Percentiles rank a stretch among this genome's conserved stretches.
These are phyloP conservation scores for Neotropicomus parvogracilis DNA, from an alignment of 1,284 basidiomycete species.

Conservation along the genomic window DNA sequence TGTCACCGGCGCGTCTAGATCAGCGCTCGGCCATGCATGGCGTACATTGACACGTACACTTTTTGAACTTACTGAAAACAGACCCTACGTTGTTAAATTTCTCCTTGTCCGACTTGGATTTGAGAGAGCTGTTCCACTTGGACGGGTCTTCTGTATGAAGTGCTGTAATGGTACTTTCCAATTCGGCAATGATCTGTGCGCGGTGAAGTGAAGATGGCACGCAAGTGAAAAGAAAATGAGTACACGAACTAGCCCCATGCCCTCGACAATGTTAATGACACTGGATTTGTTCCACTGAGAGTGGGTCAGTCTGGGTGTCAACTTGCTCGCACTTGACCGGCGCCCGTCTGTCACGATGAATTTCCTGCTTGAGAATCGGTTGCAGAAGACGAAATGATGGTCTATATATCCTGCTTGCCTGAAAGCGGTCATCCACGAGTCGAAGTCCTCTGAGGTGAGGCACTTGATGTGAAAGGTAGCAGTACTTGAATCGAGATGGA, in stretches of 20 bases:
- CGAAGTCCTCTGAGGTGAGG: slow-evolving; percentile 64
- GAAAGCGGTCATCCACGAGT: slow-evolving; percentile 69
- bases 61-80: slow-evolving; percentile 56
- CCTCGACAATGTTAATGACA: slow-evolving; percentile 53
- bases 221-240: background rate
- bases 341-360: slow-evolving; percentile 53
- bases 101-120: slow-evolving; percentile 47
- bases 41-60: slow-evolving; percentile 37
- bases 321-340: slow-evolving; percentile 45
- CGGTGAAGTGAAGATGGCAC: slow-evolving; percentile 7
- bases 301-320: slow-evolving; percentile 37
- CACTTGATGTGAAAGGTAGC: slow-evolving; percentile 81
- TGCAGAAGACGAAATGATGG: slow-evolving; percentile 7
- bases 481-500: slow-evolving; percentile 72
- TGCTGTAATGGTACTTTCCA: slow-evolving; percentile 41
- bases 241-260: slow-evolving; percentile 55
- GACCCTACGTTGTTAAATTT: slow-evolving; percentile 36
- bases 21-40: background rate
- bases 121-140: slow-evolving; percentile 36
- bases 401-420: slow-evolving; percentile 42
- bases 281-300: slow-evolving; percentile 45
- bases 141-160: slow-evolving; percentile 31
- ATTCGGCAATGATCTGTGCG: slow-evolving; percentile 39
- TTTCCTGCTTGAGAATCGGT: slow-evolving; percentile 40
- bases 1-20: slow-evolving; percentile 6